Conservation (phyloP, 2,329 filamentous ascomycete genomes). For the Claviceps spartinae region DNA sequence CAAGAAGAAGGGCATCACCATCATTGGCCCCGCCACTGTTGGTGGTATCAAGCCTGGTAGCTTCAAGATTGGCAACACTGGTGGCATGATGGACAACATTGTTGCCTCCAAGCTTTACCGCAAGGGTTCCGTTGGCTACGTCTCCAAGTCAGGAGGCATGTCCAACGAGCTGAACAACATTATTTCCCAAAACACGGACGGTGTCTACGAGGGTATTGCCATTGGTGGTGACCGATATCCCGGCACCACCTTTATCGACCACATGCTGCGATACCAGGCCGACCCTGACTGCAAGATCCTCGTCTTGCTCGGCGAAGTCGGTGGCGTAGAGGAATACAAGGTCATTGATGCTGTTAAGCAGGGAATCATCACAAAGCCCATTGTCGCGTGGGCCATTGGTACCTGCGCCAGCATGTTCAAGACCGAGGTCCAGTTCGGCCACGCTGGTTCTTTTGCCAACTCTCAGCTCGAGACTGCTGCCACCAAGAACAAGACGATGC, state of each 20-base stretch:
- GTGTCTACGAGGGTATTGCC: conserved; percentile 97
- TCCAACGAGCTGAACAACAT: conserved; percentile 99
- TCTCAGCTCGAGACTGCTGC: conserved; percentile 96
- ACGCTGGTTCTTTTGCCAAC: conserved; percentile 97
- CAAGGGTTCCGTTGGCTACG: conserved; percentile 95
- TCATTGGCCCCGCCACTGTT: conserved; percentile 95
- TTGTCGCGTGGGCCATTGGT: conserved; percentile 98
- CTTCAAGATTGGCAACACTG: conserved; percentile 99
- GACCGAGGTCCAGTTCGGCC: conserved; percentile 98
- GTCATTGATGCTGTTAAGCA: conserved; percentile 96
- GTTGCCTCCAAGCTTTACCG: conserved; percentile 99
- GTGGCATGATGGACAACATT: conserved; percentile 99
- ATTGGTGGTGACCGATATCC: conserved; percentile 99
- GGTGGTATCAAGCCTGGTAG: conserved; percentile 98
- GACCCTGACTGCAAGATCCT: conserved; percentile 98
- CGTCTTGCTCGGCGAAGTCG: conserved; percentile 89
- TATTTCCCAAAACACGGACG: conserved; percentile 87
- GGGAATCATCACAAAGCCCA: conserved; percentile 91
- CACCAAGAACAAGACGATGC: conserved; percentile 95
- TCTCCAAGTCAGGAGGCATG: conserved; percentile 99
- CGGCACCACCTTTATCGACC: conserved; percentile 98
- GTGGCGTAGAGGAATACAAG: conserved; percentile 99
- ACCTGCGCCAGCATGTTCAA: conserved; percentile 99
- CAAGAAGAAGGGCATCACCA: conserved; percentile 97
- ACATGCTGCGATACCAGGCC: conserved; percentile 89